A percentile compares a stretch with the other conserved stretches of the same genome.
These are phyloP conservation scores for Parastagonospora nodorum DNA, from an alignment of 2,329 filamentous ascomycete species.

Conservation along the genomic window DNA sequence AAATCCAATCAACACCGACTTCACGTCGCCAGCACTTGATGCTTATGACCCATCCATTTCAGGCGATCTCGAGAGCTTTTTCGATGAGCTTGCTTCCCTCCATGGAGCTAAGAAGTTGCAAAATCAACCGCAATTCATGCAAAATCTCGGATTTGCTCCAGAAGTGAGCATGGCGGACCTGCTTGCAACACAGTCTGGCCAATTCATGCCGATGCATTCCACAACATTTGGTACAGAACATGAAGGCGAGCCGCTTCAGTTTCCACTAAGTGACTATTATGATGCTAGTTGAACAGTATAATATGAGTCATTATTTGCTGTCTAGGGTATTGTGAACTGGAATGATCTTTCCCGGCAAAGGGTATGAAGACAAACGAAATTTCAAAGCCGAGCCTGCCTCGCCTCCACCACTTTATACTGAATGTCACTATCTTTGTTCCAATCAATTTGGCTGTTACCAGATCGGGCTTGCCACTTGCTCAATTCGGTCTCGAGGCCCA, in stretches of 20 bases:
- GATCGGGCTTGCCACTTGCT: neutral
- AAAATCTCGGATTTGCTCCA: conserved; percentile 67
- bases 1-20: conserved; percentile 10
- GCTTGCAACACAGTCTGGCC: conserved; percentile 38
- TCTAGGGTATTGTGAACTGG: too few relatives aligned
- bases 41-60: conserved; percentile 42
- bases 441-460: neutral
- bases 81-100: conserved; percentile 62
- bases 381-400: conserved; percentile 1
- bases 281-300: conserved; percentile 16
- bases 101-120: conserved; percentile 60
- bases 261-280: conserved; percentile 27
- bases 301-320: too few relatives aligned
- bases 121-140: conserved; percentile 67
- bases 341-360: too few relatives aligned
- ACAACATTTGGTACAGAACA: conserved; percentile 31
- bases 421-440: neutral
- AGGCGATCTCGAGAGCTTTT: conserved; percentile 56
- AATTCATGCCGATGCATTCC: conserved; percentile 44
- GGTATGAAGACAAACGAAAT: neutral
- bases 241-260: conserved; percentile 17
- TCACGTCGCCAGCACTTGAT: conserved; percentile 11
- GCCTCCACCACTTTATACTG: neutral
- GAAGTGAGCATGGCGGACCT: conserved; percentile 64
- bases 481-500: conserved; percentile 25